These are phyloP conservation scores for Cicer cuneatum DNA, from an alignment of 306 rosid species.

Conservation along the genomic window DNA sequence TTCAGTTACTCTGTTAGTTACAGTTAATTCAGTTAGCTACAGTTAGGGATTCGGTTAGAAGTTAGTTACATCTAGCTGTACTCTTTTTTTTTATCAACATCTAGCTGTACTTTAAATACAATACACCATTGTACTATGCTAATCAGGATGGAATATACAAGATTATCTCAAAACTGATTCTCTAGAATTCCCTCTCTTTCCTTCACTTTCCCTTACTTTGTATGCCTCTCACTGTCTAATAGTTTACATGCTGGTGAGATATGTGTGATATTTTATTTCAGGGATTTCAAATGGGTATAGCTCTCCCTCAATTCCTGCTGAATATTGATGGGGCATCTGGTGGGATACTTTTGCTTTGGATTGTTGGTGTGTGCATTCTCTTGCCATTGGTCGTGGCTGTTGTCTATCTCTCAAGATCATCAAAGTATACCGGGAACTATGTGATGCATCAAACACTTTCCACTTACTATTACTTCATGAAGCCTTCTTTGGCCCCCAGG, in stretches of 20 bases:
- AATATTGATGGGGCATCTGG: constrained; percentile 90
- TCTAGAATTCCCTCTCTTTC: background rate
- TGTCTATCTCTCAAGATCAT: constrained; percentile 90
- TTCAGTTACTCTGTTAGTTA: background rate
- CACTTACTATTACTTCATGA: constrained; percentile 86
- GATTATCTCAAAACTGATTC: background rate
- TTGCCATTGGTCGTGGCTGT: constrained; percentile 96
- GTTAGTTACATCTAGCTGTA: background rate
- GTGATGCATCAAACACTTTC: constrained; percentile 98
- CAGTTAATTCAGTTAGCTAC: background rate
- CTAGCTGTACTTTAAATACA: background rate
- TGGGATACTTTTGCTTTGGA: constrained; percentile 94
- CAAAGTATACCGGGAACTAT: constrained; percentile 93
- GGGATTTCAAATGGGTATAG: constrained; percentile 99
- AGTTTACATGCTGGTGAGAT: constrained; percentile 35
- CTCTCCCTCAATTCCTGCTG: constrained; percentile 92
- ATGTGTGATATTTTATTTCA: constrained; percentile 50
- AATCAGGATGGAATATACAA: background rate
- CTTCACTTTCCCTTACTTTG: background rate
- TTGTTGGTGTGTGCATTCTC: constrained; percentile 94
- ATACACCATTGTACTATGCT: background rate
- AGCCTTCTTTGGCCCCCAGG: constrained; percentile 98
- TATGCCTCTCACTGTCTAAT: background rate
- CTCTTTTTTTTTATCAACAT: background rate
- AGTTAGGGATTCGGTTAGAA: background rate